Percentiles rank a stretch among this genome's conserved stretches.
Evolutionary conservation across 1,284 basidiomycete genomes (phyloP).

Genomic region (Stygiomarasmius scandens): DNA sequence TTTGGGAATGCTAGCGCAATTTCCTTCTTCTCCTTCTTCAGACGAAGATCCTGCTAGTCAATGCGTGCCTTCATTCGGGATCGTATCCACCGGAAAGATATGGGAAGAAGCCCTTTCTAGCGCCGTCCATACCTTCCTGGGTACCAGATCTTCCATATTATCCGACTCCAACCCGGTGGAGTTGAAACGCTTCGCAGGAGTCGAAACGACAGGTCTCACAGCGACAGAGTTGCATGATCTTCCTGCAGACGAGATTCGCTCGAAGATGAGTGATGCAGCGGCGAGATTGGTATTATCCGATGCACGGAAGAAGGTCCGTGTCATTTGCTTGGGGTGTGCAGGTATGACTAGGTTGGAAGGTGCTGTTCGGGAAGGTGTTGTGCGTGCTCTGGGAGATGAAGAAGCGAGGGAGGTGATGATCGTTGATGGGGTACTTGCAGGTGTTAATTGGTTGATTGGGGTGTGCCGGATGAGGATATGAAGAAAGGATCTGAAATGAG

Average conservation of each 20-base stretch:
- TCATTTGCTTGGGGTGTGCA: slow-evolving; percentile 50
- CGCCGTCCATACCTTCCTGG: slow-evolving; percentile 29
- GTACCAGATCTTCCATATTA: neutral
- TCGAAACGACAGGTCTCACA: slow-evolving; percentile 44
- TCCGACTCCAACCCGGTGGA: no score
- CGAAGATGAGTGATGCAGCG: slow-evolving; percentile 37
- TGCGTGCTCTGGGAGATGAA: slow-evolving; percentile 18
- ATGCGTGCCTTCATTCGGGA: slow-evolving; percentile 36
- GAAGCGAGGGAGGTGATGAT: slow-evolving; percentile 35
- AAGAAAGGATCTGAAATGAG: neutral
- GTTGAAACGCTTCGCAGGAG: slow-evolving; percentile 36
- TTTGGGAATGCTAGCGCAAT: slow-evolving; percentile 9
- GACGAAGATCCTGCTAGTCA: neutral
- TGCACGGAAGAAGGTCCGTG: slow-evolving; percentile 16
- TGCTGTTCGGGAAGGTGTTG: slow-evolving; percentile 35
- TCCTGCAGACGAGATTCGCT: slow-evolving; percentile 35
- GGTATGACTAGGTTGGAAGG: slow-evolving; percentile 51
- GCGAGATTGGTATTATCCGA: slow-evolving; percentile 21
- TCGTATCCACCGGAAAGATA: slow-evolving; percentile 50
- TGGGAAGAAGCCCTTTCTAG: slow-evolving; percentile 45
- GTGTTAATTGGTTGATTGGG: slow-evolving; percentile 21
- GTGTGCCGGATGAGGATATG: neutral
- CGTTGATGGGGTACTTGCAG: slow-evolving; percentile 45
- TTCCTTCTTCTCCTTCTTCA: neutral
- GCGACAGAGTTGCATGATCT: slow-evolving; percentile 45